phyloP scores from a whole-genome alignment of 257 asterid species.

The Capsicum rhomboideum region DNA sequence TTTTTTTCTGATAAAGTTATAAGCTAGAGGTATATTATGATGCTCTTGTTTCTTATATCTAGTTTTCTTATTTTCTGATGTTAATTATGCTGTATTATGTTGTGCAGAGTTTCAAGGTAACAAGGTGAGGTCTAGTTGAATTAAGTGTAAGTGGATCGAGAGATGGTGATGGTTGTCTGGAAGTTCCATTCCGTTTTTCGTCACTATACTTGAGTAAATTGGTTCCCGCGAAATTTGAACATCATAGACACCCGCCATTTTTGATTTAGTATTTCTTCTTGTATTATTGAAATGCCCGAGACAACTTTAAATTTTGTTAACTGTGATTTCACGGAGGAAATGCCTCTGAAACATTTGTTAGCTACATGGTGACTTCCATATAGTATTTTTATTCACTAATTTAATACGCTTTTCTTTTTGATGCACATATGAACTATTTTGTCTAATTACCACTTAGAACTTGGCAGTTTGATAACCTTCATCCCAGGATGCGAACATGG shows the following conservation, averaged over 20 bases:
- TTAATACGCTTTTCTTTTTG: no score
- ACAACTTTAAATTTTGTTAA: not conserved
- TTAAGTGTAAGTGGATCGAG: not conserved
- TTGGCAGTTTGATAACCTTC: no score
- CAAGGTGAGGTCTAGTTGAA: constrained; percentile 20
- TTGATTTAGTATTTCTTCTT: not conserved
- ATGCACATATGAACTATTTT: not conserved
- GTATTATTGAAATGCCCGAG: not conserved
- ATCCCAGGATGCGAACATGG: no score
- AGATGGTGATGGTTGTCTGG: not conserved
- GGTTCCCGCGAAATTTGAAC: not conserved
- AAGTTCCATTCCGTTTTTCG: not conserved
- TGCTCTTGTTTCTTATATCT: no score
- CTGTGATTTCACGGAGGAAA: not conserved
- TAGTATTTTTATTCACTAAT: not conserved
- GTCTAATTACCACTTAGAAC: no score
- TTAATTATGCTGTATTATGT: not conserved
- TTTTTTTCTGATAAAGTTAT: not conserved
- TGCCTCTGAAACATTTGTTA: not conserved
- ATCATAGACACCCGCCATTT: not conserved
- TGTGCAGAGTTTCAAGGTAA: constrained; percentile 51
- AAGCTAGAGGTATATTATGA: no score
- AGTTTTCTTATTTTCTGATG: not conserved
- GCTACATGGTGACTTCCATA: not conserved
- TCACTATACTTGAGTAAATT: not conserved